Base-by-base conservation (phyloP, 2,329 filamentous ascomycete species). In the Colletotrichum cereale region DNA sequence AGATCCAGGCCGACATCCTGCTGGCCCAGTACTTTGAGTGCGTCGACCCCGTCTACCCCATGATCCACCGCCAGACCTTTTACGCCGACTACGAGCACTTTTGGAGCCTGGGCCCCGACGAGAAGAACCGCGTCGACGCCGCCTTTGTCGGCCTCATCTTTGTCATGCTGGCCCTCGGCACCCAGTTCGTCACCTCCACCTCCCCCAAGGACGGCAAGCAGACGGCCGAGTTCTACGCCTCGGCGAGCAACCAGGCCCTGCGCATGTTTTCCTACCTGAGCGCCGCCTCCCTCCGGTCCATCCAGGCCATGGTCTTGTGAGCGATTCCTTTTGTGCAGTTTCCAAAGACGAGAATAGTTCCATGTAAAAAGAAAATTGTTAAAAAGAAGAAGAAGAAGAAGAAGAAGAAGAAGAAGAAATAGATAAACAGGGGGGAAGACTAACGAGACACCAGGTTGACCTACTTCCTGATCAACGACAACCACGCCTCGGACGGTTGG, bases 391-490 rank as follows among this genome's bases (percentile, higher is more conserved):
- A 44, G 4, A n/a, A 1, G 3, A n/a, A 11, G 11, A 44, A 44
- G n/a, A 7, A 8, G 10, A 8, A 1, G 5, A n/a, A n/a, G 10
- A 42, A 42, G 1, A 40, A 40, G 8, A 5, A 0, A 44, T 18
- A n/a, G n/a, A n/a, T n/a, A n/a, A n/a, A n/a, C n/a, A 24, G 6
- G 2, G 21, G 42, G 21, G 3, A 47, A 58, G 44, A 21, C 68
- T 67, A 12, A 67, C 21, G 4, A 18, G n/a, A 10, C 56, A 6
- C 56, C 40, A 72, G 69, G 24, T 90, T 95, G 71, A 91, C 90
- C 0, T 95, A 95, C 78, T 96, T 96, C 75, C 84, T 96, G 44
- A 95, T 95, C 83, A 96, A 96, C 76, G 93, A 96, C 79, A 95
- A 95, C 76, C 93, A 95, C 76, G 92, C 92, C 5, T 93, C 91